phyloP scores from a whole-genome alignment of 495 filamentous ascomycete genomes.

The Immersiella caudata region DNA sequence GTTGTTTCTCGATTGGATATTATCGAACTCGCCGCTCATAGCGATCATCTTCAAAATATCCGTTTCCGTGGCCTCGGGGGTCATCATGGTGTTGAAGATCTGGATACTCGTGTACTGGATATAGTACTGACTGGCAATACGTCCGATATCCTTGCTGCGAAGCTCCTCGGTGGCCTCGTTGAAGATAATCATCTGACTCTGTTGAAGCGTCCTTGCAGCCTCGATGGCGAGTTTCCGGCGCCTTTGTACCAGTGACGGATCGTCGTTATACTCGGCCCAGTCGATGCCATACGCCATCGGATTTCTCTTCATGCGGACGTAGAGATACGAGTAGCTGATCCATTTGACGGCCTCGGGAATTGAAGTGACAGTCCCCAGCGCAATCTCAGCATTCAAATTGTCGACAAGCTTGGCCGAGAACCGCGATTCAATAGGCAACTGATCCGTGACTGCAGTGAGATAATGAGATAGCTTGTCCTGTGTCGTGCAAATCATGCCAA shows the following conservation, averaged over 20 bases:
- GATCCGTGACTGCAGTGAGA: constrained; percentile 87
- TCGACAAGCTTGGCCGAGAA: constrained; percentile 92
- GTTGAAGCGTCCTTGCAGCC: constrained; percentile 80
- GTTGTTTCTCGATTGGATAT: constrained; percentile 87
- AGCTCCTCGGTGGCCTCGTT: constrained; percentile 91
- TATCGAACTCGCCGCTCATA: constrained; percentile 95
- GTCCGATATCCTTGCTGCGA: constrained; percentile 87
- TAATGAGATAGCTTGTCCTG: constrained; percentile 93
- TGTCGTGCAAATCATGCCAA: constrained; percentile 95
- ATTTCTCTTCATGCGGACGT: constrained; percentile 91
- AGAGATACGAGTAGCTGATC: constrained; percentile 97
- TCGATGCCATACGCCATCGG: constrained; percentile 95
- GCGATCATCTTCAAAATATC: constrained; percentile 94
- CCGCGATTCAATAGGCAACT: constrained; percentile 92
- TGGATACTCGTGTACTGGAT: constrained; percentile 90
- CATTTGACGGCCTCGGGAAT: constrained; percentile 93
- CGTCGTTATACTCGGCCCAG: constrained; percentile 84
- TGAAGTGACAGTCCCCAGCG: constrained; percentile 91
- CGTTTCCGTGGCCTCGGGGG: constrained; percentile 74
- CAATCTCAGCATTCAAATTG: constrained; percentile 94
- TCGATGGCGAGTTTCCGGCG: constrained; percentile 81
- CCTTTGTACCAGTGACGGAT: constrained; percentile 80
- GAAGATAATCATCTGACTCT: constrained; percentile 98
- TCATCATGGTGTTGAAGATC: constrained; percentile 94
- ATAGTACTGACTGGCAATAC: constrained; percentile 97